Percentiles rank a stretch among this genome's conserved stretches.
These are phyloP conservation scores for Linnemannia exigua DNA, from an alignment of 192 early-diverging fungal genomes.

Conservation along the genomic window DNA sequence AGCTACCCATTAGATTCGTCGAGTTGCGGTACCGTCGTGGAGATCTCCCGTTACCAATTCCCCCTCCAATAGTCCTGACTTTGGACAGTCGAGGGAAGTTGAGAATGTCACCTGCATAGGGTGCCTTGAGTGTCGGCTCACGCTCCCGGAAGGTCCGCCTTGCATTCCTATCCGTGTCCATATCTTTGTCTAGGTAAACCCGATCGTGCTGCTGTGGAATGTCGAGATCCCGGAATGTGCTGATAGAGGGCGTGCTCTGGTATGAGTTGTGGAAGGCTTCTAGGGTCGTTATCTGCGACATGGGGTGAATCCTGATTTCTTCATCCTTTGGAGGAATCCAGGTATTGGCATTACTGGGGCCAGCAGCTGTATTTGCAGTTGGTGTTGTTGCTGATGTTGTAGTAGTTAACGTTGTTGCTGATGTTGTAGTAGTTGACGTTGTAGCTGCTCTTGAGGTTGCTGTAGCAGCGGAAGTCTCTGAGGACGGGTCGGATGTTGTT, in stretches of 20 bases:
- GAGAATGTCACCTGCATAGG: slow-evolving; percentile 12
- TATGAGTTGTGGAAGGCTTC: background rate
- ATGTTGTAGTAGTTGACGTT: background rate
- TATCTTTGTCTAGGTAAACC: background rate
- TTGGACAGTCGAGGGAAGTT: slow-evolving; percentile 7
- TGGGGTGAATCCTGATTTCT: slow-evolving; percentile 19
- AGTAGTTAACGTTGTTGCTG: background rate
- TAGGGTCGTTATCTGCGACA: background rate
- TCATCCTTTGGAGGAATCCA: background rate
- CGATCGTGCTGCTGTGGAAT: background rate
- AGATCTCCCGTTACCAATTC: background rate
- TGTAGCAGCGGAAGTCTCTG: background rate
- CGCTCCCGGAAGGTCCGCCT: background rate
- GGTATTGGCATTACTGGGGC: background rate
- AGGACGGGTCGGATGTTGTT: background rate
- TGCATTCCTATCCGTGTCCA: background rate
- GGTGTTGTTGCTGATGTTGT: background rate
- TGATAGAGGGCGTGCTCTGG: background rate
- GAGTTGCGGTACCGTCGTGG: background rate
- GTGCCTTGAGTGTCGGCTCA: background rate
- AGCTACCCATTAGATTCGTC: background rate
- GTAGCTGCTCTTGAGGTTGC: background rate
- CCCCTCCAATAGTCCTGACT: slow-evolving; percentile 38
- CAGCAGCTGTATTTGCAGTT: background rate
- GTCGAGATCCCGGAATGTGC: background rate